A percentile compares a stretch with the other conserved stretches of the same genome.
Conservation (phyloP, 371 early-diverging fungal genomes). For the Dichotomocladium elegans region DNA sequence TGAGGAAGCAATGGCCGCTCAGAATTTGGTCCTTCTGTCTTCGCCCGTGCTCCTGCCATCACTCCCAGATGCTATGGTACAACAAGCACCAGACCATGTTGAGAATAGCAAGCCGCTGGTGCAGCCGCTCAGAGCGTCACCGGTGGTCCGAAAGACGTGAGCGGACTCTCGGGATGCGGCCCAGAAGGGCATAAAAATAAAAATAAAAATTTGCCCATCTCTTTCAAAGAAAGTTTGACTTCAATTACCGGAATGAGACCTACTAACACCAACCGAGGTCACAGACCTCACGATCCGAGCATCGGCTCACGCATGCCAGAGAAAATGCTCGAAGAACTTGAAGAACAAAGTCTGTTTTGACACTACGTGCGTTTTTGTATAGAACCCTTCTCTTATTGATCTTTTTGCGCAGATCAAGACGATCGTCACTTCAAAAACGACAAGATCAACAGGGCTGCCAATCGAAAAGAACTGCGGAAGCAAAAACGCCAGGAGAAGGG, state of each 20-base stretch:
- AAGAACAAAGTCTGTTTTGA: constrained; percentile 36
- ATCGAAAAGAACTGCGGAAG: constrained; percentile 38
- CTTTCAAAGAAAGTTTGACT: too few species aligned
- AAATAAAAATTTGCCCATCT: too few species aligned
- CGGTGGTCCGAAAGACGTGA: too few species aligned
- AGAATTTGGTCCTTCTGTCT: constrained; percentile 6
- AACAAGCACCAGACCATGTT: constrained; percentile 6
- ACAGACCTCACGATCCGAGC: constrained; percentile 4
- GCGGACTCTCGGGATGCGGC: not conserved
- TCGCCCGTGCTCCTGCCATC: constrained; percentile 1
- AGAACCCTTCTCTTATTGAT: too few species aligned
- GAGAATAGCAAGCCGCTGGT: not conserved
- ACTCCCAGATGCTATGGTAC: constrained; percentile 1
- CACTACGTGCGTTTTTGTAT: too few species aligned
- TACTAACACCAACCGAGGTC: too few species aligned
- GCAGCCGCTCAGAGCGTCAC: not conserved
- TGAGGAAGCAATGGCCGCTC: constrained; percentile 6
- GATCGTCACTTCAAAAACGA: constrained; percentile 35
- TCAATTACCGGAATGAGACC: too few species aligned
- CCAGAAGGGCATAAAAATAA: not conserved
- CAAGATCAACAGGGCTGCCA: constrained; percentile 22
- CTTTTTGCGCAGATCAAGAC: constrained; percentile 17
- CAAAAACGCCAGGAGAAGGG: constrained; percentile 39
- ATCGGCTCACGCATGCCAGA: constrained; percentile 31
- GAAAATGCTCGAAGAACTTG: constrained; percentile 32